Percentiles rank a stretch among this genome's conserved stretches.
phyloP scores from a whole-genome alignment of 1,284 basidiomycete genomes.

The Apiotrichum brassicae region DNA sequence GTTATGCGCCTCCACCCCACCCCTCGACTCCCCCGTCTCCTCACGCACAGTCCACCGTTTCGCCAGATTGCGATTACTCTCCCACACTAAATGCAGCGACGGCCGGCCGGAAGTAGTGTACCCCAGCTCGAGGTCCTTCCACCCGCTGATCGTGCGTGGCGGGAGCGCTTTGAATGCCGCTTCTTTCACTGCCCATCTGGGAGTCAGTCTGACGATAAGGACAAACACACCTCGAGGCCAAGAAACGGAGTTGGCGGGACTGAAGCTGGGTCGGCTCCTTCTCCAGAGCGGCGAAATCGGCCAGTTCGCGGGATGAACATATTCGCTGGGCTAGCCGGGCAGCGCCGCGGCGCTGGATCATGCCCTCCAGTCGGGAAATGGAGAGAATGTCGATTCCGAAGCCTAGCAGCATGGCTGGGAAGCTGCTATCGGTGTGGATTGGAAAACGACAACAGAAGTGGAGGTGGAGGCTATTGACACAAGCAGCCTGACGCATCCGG shows the following conservation, averaged over 20 bases:
- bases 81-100: slow-evolving; percentile 9
- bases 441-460: not conserved
- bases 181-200: slow-evolving; percentile 79
- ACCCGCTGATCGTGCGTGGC: slow-evolving; percentile 55
- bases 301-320: slow-evolving; percentile 50
- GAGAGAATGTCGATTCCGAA: slow-evolving; percentile 73
- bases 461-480: too few relatives aligned
- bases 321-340: slow-evolving; percentile 57
- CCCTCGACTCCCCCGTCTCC: not conserved
- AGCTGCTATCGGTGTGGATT: not conserved
- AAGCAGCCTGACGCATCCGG: too few relatives aligned
- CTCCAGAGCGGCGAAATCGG: slow-evolving; percentile 10
- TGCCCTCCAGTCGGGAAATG: slow-evolving; percentile 57
- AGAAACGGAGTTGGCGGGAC: slow-evolving; percentile 5
- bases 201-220: slow-evolving; percentile 4
- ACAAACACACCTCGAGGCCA: slow-evolving; percentile 6
- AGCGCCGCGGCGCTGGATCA: slow-evolving; percentile 55
- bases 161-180: slow-evolving; percentile 84
- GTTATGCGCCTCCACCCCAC: not conserved
- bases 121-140: slow-evolving; percentile 60
- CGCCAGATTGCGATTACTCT: not conserved
- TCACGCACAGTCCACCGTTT: not conserved
- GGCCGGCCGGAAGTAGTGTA: slow-evolving; percentile 23
- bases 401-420: slow-evolving; percentile 54
- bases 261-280: slow-evolving; percentile 6